Percentiles rank a stretch among this genome's conserved stretches.
phyloP scores from a whole-genome alignment of 2,329 filamentous ascomycete species.

The Fusarium chlamydosporum region DNA sequence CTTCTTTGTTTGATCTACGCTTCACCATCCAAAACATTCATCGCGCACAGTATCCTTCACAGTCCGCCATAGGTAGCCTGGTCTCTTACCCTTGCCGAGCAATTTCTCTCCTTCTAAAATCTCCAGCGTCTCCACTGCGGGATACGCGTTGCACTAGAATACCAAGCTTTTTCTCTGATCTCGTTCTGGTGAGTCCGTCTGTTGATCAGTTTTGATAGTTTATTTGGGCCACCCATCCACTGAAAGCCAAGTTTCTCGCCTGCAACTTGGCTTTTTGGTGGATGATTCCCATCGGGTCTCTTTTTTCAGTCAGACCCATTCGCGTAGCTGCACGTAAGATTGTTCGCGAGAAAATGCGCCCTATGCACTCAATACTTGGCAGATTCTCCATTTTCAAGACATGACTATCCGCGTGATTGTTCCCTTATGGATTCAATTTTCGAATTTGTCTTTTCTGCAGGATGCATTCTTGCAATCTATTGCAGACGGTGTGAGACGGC shows the following conservation, averaged over 20 bases:
- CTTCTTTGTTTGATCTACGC: constrained; percentile 32
- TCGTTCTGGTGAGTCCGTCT: constrained; percentile 26
- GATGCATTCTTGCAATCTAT: constrained; percentile 6
- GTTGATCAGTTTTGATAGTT: constrained; percentile 36
- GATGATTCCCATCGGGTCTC: neutral
- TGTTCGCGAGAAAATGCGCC: constrained; percentile 1
- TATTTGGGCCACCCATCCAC: constrained; percentile 7
- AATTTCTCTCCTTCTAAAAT: constrained; percentile 41
- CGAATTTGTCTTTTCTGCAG: constrained; percentile 15
- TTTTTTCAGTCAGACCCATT: constrained; percentile 16
- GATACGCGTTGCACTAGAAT: constrained; percentile 41
- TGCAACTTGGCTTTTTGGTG: constrained; percentile 15
- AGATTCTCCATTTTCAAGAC: constrained; percentile 4
- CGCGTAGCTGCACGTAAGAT: constrained; percentile 39
- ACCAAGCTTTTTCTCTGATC: constrained; percentile 49
- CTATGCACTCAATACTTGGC: constrained; percentile 17
- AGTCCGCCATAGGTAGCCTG: constrained; percentile 20
- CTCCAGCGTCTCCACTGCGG: constrained; percentile 43
- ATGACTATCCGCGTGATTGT: constrained; percentile 3
- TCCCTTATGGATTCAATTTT: constrained; percentile 11
- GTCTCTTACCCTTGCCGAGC: constrained; percentile 24
- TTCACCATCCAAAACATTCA: constrained; percentile 10
- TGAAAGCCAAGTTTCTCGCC: constrained; percentile 18
- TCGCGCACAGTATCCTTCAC: constrained; percentile 40
- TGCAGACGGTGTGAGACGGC: neutral